Evolutionary conservation across 2,329 filamentous ascomycete genomes (phyloP).

Genomic region (Cordyceps farinosa): DNA sequence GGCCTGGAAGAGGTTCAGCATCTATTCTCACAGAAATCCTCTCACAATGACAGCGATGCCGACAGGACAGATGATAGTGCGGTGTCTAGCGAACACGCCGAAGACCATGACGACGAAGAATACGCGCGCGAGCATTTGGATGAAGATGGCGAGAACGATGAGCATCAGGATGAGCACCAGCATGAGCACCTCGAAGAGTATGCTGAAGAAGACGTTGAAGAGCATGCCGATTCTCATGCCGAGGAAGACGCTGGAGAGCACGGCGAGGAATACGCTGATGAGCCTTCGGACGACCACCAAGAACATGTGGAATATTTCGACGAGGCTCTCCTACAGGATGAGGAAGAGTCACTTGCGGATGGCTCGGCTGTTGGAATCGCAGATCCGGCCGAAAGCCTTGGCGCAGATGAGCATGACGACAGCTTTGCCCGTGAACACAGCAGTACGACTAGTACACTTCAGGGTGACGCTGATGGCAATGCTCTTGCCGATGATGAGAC

Average conservation of each 20-base stretch:
- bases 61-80: slow-evolving; percentile 19
- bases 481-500: slow-evolving; percentile 23
- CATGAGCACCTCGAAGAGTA: slow-evolving; percentile 19
- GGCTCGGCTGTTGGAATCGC: slow-evolving; percentile 5
- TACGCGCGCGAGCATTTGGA: background rate
- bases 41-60: slow-evolving; percentile 1
- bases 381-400: slow-evolving; percentile 21
- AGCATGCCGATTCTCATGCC: background rate
- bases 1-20: slow-evolving; percentile 41
- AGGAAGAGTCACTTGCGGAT: slow-evolving; percentile 9
- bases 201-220: slow-evolving; percentile 19
- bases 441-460: slow-evolving; percentile 33
- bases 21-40: slow-evolving; percentile 27
- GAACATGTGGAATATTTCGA: slow-evolving; percentile 18
- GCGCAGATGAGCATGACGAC: slow-evolving; percentile 22
- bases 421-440: slow-evolving; percentile 21
- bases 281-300: slow-evolving; percentile 19
- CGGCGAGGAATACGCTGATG: slow-evolving; percentile 20
- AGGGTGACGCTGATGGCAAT: slow-evolving; percentile 31
- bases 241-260: slow-evolving; percentile 23
- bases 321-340: slow-evolving; percentile 21
- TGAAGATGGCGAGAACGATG: slow-evolving; percentile 18
- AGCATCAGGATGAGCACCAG: slow-evolving; percentile 20
- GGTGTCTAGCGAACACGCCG: slow-evolving; percentile 19
- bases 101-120: slow-evolving; percentile 25